These are phyloP conservation scores for Xylariaceae sp. DNA, from an alignment of 2,329 filamentous ascomycete species.

Conservation along the genomic window DNA sequence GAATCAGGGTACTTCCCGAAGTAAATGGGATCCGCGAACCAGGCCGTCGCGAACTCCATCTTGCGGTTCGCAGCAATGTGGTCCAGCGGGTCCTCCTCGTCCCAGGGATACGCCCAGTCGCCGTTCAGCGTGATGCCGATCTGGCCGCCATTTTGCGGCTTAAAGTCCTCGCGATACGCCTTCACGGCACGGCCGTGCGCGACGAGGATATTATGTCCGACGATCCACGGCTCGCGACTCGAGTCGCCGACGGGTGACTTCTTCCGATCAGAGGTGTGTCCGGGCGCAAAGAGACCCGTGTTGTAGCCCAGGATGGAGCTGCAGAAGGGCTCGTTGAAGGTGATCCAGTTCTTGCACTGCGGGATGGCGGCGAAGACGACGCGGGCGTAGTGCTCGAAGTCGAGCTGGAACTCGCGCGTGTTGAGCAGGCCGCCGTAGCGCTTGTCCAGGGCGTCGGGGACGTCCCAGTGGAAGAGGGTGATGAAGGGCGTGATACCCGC, in stretches of 20 bases:
- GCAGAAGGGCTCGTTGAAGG: conserved; percentile 88
- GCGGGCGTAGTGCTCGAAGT: conserved; percentile 74
- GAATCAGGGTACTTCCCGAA: conserved; percentile 76
- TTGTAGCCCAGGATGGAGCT: conserved; percentile 75
- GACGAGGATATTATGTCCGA: conserved; percentile 73
- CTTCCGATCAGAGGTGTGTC: conserved; percentile 69
- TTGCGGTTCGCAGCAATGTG: conserved; percentile 73
- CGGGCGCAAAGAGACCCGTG: conserved; percentile 72
- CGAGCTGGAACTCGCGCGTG: conserved; percentile 74
- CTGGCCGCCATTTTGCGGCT: conserved; percentile 64
- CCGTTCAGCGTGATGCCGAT: conserved; percentile 88
- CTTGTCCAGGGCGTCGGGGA: conserved; percentile 71
- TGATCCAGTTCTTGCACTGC: conserved; percentile 83
- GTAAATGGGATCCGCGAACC: conserved; percentile 87
- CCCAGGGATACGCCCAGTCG: conserved; percentile 78
- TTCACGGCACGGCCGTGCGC: conserved; percentile 78
- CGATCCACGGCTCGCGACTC: conserved; percentile 73
- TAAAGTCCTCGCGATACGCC: conserved; percentile 77
- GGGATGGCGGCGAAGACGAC: conserved; percentile 69
- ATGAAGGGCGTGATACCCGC: conserved; percentile 76
- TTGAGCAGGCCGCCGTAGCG: conserved; percentile 78
- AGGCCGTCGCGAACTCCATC: conserved; percentile 80
- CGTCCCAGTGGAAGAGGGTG: conserved; percentile 85
- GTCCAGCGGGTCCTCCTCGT: conserved; percentile 67
- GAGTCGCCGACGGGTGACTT: conserved; percentile 69